phyloP scores from a whole-genome alignment of 1,284 basidiomycete species.

The Ustilago bromivora region DNA sequence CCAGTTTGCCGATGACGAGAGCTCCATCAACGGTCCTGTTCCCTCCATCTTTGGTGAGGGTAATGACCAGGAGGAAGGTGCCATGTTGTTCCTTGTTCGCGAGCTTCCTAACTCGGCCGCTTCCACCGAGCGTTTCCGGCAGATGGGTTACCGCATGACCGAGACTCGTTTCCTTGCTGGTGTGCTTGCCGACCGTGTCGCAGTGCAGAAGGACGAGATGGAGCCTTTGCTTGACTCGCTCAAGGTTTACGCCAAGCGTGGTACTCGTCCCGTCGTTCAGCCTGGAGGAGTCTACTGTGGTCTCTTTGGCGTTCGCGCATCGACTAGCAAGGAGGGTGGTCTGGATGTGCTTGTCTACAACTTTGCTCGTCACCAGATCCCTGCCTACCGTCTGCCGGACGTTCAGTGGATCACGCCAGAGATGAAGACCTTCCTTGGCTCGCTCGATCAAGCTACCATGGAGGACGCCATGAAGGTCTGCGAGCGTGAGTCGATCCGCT shows the following conservation, averaged over 20 bases:
- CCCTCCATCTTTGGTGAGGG: constrained; percentile 62
- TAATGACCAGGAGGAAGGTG: constrained; percentile 70
- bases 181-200: constrained; percentile 72
- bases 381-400: constrained; percentile 73
- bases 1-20: constrained; percentile 58
- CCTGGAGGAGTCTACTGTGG: constrained; percentile 72
- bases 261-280: constrained; percentile 72
- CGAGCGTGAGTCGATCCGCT: constrained; percentile 70
- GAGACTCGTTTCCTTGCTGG: constrained; percentile 73
- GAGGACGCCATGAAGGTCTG: constrained; percentile 70
- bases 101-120: constrained; percentile 70
- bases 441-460: constrained; percentile 71
- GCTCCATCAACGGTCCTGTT: constrained; percentile 56
- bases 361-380: constrained; percentile 74
- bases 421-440: constrained; percentile 71
- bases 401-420: constrained; percentile 70
- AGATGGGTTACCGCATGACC: constrained; percentile 72
- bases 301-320: constrained; percentile 72
- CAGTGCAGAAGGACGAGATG: constrained; percentile 72
- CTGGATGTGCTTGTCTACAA: constrained; percentile 73
- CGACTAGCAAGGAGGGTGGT: constrained; percentile 61
- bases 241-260: constrained; percentile 73
- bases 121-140: constrained; percentile 71
- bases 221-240: constrained; percentile 72
- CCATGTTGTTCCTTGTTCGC: constrained; percentile 73